Percentiles rank a stretch among this genome's conserved stretches.
These are phyloP conservation scores for Hanseniaspora pseudoguilliermondii DNA, from an alignment of 805 yeast genomes.

Conservation along the genomic window DNA sequence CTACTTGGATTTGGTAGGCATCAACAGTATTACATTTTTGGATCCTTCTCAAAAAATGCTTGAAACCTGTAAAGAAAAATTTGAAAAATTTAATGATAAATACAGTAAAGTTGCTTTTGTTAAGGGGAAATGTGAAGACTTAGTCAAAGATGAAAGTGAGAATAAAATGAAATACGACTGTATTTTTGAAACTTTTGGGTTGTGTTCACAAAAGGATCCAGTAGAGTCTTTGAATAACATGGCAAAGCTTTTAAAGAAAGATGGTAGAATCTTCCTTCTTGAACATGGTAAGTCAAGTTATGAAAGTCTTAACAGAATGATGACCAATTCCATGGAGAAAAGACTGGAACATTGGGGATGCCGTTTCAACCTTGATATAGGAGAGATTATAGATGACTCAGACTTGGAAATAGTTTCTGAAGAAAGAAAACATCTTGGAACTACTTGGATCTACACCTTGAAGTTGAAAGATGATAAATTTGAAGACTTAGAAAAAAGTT, in stretches of 20 bases:
- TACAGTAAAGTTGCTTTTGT: slow-evolving; percentile 71
- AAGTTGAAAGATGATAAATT: slow-evolving; percentile 58
- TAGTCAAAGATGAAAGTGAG: slow-evolving; percentile 31
- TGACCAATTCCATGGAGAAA: slow-evolving; percentile 71
- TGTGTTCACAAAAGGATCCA: slow-evolving; percentile 93
- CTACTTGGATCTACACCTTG: slow-evolving; percentile 77
- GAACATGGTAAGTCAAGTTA: slow-evolving; percentile 89
- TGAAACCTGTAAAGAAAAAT: slow-evolving; percentile 62
- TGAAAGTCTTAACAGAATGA: slow-evolving; percentile 60
- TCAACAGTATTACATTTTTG: slow-evolving; percentile 67
- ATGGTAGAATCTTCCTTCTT: slow-evolving; percentile 72
- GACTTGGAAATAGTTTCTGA: slow-evolving; percentile 75
- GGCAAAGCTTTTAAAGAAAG: slow-evolving; percentile 62
- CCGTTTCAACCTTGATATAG: slow-evolving; percentile 92
- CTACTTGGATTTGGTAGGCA: slow-evolving; percentile 46
- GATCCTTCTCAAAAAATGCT: slow-evolving; percentile 84
- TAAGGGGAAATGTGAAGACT: slow-evolving; percentile 78
- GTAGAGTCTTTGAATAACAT: slow-evolving; percentile 67
- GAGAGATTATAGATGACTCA: slow-evolving; percentile 68
- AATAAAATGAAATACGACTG: slow-evolving; percentile 64
- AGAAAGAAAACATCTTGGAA: slow-evolving; percentile 74
- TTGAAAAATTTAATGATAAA: slow-evolving; percentile 51
- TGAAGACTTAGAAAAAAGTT: slow-evolving; percentile 19
- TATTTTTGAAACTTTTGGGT: slow-evolving; percentile 83
- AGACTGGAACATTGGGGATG: slow-evolving; percentile 92